Conservation (phyloP, 2,329 filamentous ascomycete genomes). For the Samsoniella hepiali region DNA sequence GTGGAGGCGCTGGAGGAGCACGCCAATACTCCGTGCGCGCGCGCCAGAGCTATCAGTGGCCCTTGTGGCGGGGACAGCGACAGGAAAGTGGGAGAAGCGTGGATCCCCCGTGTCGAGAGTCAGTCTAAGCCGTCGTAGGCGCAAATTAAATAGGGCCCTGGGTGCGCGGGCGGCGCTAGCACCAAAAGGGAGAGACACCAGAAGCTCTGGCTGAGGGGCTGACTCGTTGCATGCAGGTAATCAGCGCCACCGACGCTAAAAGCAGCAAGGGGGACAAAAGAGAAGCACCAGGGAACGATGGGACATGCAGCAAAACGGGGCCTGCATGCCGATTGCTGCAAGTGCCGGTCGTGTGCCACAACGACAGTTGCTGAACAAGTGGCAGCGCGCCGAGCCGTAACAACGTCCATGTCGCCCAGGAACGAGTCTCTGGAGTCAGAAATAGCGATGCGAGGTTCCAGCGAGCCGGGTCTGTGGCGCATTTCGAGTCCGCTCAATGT, state of each 20-base stretch:
- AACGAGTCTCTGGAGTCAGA: too few relatives aligned
- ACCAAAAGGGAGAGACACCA: slow-evolving; percentile 2
- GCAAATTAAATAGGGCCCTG: background rate
- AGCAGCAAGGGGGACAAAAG: background rate
- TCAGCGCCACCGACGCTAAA: background rate
- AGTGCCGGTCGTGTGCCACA: too few relatives aligned
- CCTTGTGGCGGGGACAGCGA: background rate
- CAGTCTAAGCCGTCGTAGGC: background rate
- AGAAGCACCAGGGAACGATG: too few relatives aligned
- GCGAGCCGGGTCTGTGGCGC: too few relatives aligned
- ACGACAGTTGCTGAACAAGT: too few relatives aligned
- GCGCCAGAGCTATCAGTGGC: background rate
- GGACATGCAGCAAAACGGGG: background rate
- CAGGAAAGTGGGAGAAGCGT: background rate
- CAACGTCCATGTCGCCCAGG: too few relatives aligned
- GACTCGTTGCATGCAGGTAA: slow-evolving; percentile 2
- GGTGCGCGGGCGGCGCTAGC: slow-evolving; percentile 3
- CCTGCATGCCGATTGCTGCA: background rate
- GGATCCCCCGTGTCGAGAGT: background rate
- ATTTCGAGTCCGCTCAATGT: too few relatives aligned
- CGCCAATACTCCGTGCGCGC: background rate
- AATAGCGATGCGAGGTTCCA: too few relatives aligned
- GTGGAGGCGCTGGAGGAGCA: background rate
- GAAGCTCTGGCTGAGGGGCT: background rate
- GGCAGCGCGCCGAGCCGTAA: too few relatives aligned